Percentiles rank a stretch among this genome's conserved stretches.
These are phyloP conservation scores for Pseudocercospora crystallina DNA, from an alignment of 2,329 filamentous ascomycete genomes.

Conservation along the genomic window DNA sequence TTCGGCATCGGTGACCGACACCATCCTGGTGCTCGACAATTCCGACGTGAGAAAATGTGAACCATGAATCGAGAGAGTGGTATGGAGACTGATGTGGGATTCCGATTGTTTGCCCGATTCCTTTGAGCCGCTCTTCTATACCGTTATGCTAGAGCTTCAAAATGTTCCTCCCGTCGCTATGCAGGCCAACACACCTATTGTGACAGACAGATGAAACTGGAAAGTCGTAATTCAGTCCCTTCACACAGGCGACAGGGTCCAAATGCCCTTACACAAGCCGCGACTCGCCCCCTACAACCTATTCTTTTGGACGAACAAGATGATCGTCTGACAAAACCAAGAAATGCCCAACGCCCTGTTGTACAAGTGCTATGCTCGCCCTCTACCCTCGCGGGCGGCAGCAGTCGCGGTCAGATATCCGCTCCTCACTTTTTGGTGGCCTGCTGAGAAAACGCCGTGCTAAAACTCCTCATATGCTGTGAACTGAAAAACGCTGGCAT, in stretches of 20 bases:
- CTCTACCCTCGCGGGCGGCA: conserved; percentile 13
- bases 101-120: neutral
- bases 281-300: neutral
- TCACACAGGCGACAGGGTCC: neutral
- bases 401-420: conserved; percentile 13
- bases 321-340: neutral
- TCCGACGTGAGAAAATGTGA: too few relatives aligned
- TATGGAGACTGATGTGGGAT: too few relatives aligned
- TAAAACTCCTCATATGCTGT: conserved; percentile 19
- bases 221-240: neutral
- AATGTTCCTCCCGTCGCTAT: conserved; percentile 11
- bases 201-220: neutral
- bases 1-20: too few relatives aligned
- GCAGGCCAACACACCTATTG: conserved; percentile 5
- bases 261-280: conserved; percentile 4
- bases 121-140: conserved; percentile 7
- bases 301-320: conserved; percentile 4
- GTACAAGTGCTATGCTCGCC: conserved; percentile 22
- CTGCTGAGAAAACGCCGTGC: conserved; percentile 15
- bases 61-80: too few relatives aligned
- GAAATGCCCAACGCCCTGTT: conserved; percentile 17
- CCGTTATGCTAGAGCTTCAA: conserved; percentile 9
- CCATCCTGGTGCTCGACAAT: too few relatives aligned
- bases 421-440: conserved; percentile 14
- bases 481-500: conserved; percentile 6